Base-by-base conservation (phyloP, 2,329 filamentous ascomycete species). In the Fusarium irregulare region DNA sequence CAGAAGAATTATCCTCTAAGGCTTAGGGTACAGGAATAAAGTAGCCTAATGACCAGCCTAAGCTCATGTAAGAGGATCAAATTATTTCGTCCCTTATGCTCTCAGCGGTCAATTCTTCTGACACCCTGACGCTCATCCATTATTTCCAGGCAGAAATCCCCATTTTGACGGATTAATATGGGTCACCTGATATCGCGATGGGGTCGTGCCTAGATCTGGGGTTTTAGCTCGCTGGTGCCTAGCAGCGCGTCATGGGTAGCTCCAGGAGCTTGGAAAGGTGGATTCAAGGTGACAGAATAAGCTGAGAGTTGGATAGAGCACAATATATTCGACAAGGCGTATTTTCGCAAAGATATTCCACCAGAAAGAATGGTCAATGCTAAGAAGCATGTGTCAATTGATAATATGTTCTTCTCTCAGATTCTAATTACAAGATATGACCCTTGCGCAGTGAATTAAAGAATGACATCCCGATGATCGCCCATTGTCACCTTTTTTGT, bases 151-250 rank as follows among this genome's bases (percentile, higher is more conserved):
- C 69, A 72, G 34, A 66, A 47, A 67, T 56, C 60, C 60, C 68
- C 60, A 56, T 40, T 37, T 40, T 21, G 30, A 48, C 14, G 6
- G 2, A 16, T 53, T 66, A 25, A 46, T 68, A 41, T 60, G 46
- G 21, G 2, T 61, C 74, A 77, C 74, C 72, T 78, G 76, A 78
- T 51, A 30, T 57, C 74, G 76, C 68, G 75, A 44, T 21, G 56
- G 27, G 54, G 44, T 76, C 74, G 76, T 68, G 72, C 60, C 59
- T 47, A 53, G 40, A 50, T 21, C 4, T 32, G 13, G 10, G 20
- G 42, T 44, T 61, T 30, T 66, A 62, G 64, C 66, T 60, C 61
- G 70, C 64, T 76, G 75, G 63, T 77, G 76, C 76, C 73, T 75
- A 44, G 49, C 63, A 56, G 32, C 72, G 69, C 64, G 67, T 66